Evolutionary conservation across 371 early-diverging fungal species (phyloP), one percentile per base, ranked within the genome.

Genomic region (Mortierella sp.): DNA sequence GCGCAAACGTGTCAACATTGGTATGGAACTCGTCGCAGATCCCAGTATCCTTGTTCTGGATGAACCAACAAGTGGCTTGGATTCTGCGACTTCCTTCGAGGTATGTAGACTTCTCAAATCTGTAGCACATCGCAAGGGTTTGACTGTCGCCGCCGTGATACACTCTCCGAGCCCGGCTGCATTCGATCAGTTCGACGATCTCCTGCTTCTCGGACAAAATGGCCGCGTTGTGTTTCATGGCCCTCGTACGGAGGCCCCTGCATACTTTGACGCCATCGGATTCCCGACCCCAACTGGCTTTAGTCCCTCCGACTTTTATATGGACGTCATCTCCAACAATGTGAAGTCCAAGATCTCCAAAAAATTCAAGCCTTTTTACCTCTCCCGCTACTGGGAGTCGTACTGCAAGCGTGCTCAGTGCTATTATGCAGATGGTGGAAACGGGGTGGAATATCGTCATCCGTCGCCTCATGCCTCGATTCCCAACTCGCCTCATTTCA

Each of bases 21-120:
- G 93, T 7, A 90, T 89, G 82, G 97, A 98, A 60, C 83, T 96
- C 4, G 89, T 97, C 2, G 90, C 94, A 1, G 92, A 95, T 24
- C 95, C 99, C 4, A 88, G 90, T 9, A 85, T 97, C 32, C 75
- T 98, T 52, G 94, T 98, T 67, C 75, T 98, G 72, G 99, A 99
- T 72, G 99, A 99, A 73, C 96, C 96, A 11, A 96, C 97, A 1
- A 47, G 81, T 94, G 50, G 99, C 4, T 79, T 95, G 32, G 96
- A 95, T 72, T 85, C 89, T 31, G 80, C 86, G 21, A 88, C 92
- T 11, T 81, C 92, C 8, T 81, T 79, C 21, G 88, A 93, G 70
- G 89, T 93, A 11, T 86, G 90, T 48, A 57, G 57, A 7, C 62
- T 91, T 46, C 79, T 92, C n/a, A 80, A 80, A 50, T 60, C 83